A percentile compares a stretch with the other conserved stretches of the same genome.
These are phyloP conservation scores for Teunomyces pallodes DNA, from an alignment of 805 yeast genomes.

Conservation along the genomic window DNA sequence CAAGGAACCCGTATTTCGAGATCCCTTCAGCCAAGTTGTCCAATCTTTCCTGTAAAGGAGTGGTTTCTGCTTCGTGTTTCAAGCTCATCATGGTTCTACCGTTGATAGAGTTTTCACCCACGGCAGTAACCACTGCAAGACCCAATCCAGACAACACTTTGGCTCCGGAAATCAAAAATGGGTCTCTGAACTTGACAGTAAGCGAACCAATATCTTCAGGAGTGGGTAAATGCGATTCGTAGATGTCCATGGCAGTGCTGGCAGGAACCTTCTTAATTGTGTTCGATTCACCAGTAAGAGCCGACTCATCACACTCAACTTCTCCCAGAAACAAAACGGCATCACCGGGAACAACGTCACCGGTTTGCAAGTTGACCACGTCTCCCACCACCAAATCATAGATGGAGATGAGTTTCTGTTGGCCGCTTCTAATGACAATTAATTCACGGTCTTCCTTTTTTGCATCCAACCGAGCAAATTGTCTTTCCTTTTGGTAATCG, in stretches of 20 bases:
- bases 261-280: conserved; percentile 72
- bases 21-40: conserved; percentile 86
- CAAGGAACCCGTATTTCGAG: conserved; percentile 88
- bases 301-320: conserved; percentile 87
- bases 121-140: conserved; percentile 80
- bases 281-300: conserved; percentile 91
- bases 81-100: conserved; percentile 89
- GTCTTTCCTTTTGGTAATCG: conserved; percentile 94
- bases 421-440: conserved; percentile 71
- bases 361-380: conserved; percentile 77
- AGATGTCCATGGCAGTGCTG: conserved; percentile 33
- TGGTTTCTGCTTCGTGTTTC: conserved; percentile 70
- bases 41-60: conserved; percentile 85
- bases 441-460: conserved; percentile 83
- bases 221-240: conserved; percentile 22
- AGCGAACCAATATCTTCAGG: conserved; percentile 41
- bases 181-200: conserved; percentile 55
- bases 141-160: conserved; percentile 85
- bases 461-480: conserved; percentile 81
- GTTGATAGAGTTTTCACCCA: conserved; percentile 84
- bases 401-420: conserved; percentile 65
- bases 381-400: conserved; percentile 86
- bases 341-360: conserved; percentile 92
- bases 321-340: conserved; percentile 69
- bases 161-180: conserved; percentile 90